Percentiles rank a stretch among this genome's conserved stretches.
Evolutionary conservation across 495 filamentous ascomycete genomes (phyloP).

Genomic region (Penicillium desertorum): DNA sequence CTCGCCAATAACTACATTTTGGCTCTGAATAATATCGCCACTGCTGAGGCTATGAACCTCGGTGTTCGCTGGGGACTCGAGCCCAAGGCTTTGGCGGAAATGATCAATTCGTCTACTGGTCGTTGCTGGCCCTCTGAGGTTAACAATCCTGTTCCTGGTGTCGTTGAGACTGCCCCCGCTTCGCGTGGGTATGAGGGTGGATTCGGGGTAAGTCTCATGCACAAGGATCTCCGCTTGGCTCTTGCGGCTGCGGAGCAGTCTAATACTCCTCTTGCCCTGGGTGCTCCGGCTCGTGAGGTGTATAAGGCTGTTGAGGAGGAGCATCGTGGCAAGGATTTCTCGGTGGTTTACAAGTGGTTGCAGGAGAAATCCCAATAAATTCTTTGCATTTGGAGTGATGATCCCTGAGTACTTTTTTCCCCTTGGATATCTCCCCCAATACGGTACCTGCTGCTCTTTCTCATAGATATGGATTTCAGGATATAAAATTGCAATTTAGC

Average conservation of each 20-base stretch:
- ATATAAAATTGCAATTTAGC: background rate
- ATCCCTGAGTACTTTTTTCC: background rate
- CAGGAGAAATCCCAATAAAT: slow-evolving; percentile 38
- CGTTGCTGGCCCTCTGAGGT: slow-evolving; percentile 89
- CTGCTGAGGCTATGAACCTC: slow-evolving; percentile 90
- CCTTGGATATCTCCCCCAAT: background rate
- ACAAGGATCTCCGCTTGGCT: slow-evolving; percentile 76
- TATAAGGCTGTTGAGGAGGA: slow-evolving; percentile 62
- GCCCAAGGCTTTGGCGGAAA: slow-evolving; percentile 68
- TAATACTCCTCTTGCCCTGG: slow-evolving; percentile 64
- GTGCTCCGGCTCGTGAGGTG: slow-evolving; percentile 60
- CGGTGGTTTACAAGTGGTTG: slow-evolving; percentile 78
- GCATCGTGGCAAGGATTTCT: slow-evolving; percentile 77
- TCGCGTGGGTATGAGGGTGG: slow-evolving; percentile 74
- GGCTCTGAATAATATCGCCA: slow-evolving; percentile 89
- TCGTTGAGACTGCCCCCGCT: slow-evolving; percentile 69
- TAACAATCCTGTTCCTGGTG: slow-evolving; percentile 91
- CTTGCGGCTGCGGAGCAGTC: slow-evolving; percentile 69
- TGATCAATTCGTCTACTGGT: slow-evolving; percentile 85
- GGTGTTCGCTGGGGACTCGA: slow-evolving; percentile 83
- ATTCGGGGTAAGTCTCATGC: slow-evolving; percentile 81
- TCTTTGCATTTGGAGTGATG: background rate
- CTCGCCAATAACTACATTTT: slow-evolving; percentile 93
- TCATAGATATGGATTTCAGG: slow-evolving; percentile 7
- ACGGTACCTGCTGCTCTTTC: background rate